These are phyloP conservation scores for Dictyostelium gargantuum DNA, from an alignment of 208 protist genomes.

Conservation along the genomic window DNA sequence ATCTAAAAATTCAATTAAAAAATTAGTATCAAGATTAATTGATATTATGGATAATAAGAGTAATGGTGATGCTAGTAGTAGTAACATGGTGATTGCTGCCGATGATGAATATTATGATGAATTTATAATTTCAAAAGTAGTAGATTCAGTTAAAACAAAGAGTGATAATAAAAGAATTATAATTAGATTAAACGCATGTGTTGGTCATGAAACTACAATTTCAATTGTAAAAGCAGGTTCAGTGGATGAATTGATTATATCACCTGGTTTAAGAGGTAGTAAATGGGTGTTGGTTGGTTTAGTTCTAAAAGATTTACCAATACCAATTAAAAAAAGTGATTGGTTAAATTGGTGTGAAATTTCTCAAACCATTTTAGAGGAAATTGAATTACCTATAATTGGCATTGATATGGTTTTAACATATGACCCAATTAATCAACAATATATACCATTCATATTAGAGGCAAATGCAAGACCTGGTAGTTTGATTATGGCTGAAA, in stretches of 20 bases:
- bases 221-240: background rate
- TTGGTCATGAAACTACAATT: background rate
- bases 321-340: background rate
- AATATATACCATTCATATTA: background rate
- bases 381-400: conserved; percentile 6
- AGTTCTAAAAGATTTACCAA: background rate
- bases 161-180: background rate
- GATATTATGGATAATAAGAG: background rate
- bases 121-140: background rate
- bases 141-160: background rate
- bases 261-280: background rate
- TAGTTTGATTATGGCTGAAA: conserved; percentile 32
- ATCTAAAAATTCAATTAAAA: background rate
- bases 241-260: background rate
- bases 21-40: background rate
- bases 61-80: background rate
- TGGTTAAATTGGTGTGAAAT: background rate
- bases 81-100: too few species aligned
- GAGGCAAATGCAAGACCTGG: conserved; percentile 57
- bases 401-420: conserved; percentile 45
- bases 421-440: too few species aligned
- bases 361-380: background rate
- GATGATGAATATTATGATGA: background rate
- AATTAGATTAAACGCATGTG: conserved; percentile 15
- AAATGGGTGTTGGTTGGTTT: background rate